Evolutionary conservation across 108 stramenopile genomes (phyloP).

Genomic region (Ochromonas danica): DNA sequence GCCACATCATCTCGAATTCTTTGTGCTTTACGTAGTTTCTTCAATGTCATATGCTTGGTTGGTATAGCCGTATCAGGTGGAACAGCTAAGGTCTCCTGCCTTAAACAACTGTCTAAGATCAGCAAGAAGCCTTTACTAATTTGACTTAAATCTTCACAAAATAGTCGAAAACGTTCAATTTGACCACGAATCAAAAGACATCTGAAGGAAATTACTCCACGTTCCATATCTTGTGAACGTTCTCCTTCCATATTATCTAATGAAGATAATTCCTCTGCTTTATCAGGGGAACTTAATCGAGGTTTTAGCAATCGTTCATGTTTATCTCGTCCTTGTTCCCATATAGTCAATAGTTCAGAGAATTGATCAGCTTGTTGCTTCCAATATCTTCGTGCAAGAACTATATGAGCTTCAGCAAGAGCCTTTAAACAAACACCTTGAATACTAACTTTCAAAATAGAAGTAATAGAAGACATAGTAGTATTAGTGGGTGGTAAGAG

Average conservation of each 20-base stretch:
- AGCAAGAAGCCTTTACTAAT: background rate
- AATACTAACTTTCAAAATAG: background rate
- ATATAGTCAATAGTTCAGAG: conserved; percentile 33
- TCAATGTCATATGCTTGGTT: conserved; percentile 33
- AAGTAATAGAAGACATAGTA: background rate
- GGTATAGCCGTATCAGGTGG: conserved; percentile 34
- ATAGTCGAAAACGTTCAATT: background rate
- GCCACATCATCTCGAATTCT: conserved; percentile 10
- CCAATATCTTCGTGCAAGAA: background rate
- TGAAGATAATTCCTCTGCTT: conserved; percentile 41
- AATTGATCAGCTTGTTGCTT: conserved; percentile 25
- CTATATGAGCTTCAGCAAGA: background rate
- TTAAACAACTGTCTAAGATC: background rate
- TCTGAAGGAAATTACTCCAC: conserved; percentile 32
- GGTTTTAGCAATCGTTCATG: conserved; percentile 47
- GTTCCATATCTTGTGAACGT: conserved; percentile 40
- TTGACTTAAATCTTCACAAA: conserved; percentile 17
- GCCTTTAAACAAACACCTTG: background rate
- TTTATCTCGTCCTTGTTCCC: conserved; percentile 38
- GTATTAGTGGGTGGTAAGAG: background rate
- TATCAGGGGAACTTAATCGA: conserved; percentile 49
- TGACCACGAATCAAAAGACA: conserved; percentile 4
- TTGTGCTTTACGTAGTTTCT: conserved; percentile 23
- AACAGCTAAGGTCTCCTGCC: background rate
- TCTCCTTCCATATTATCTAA: conserved; percentile 36